These are phyloP conservation scores for Cryptococcus sp. DNA, from an alignment of 1,284 basidiomycete genomes.

Conservation along the genomic window DNA sequence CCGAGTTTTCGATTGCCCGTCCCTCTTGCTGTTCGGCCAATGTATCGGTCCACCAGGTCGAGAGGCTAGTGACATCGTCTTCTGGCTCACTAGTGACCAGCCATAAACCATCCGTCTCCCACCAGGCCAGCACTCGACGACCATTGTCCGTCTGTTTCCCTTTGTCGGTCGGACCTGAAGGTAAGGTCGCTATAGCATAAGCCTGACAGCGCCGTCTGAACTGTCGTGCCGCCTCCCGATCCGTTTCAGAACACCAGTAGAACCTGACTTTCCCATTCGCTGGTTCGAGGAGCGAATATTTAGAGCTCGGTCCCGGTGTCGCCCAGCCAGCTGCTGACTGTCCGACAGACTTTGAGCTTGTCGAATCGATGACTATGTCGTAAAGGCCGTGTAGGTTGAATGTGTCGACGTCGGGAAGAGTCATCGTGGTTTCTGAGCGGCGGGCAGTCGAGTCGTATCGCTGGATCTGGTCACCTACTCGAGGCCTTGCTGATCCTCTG, in stretches of 20 bases:
- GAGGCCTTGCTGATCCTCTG: no score
- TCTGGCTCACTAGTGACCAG: conserved; percentile 9
- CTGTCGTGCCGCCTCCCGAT: background rate
- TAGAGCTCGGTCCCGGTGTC: background rate
- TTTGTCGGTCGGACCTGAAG: background rate
- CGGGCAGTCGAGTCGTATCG: no score
- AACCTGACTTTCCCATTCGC: background rate
- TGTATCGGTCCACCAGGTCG: conserved; percentile 13
- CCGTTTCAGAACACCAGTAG: background rate
- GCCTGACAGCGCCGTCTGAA: conserved; percentile 7
- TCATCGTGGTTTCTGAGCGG: no score
- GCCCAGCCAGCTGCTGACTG: conserved; percentile 1
- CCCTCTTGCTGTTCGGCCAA: background rate
- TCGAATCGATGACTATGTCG: conserved; percentile 1
- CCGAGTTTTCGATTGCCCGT: background rate
- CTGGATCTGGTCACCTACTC: no score
- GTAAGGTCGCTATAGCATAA: background rate
- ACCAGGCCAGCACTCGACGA: conserved; percentile 26
- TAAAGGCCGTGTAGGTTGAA: background rate
- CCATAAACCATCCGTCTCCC: conserved; percentile 36
- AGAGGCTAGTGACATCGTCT: background rate
- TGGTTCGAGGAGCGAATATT: background rate
- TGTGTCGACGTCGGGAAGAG: background rate
- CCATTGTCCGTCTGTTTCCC: background rate
- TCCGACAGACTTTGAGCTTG: background rate